Conservation (phyloP, 2,329 filamentous ascomycete genomes). For the Trichoderma sp. region DNA sequence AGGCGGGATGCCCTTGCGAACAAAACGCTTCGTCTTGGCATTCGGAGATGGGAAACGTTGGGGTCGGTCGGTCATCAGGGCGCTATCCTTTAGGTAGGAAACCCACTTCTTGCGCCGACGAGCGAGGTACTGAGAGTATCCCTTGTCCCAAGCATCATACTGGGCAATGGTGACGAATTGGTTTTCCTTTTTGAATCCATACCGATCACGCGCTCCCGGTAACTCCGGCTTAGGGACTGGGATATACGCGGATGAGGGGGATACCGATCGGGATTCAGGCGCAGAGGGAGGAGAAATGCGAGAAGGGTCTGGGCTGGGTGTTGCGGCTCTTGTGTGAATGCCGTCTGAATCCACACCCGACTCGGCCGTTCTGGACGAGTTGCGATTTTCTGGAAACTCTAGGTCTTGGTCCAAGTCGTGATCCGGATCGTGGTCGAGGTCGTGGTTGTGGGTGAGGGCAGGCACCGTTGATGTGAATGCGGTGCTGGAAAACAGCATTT, state of each 20-base stretch:
- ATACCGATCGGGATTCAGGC: constrained; percentile 27
- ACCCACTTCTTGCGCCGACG: constrained; percentile 83
- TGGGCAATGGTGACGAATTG: constrained; percentile 75
- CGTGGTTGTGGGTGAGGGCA: constrained; percentile 42
- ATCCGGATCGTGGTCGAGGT: constrained; percentile 33
- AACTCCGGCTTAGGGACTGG: constrained; percentile 50
- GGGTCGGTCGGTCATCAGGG: constrained; percentile 71
- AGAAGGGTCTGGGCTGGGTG: constrained; percentile 22
- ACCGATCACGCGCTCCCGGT: constrained; percentile 69
- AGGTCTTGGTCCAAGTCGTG: constrained; percentile 38
- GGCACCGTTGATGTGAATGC: constrained; percentile 48
- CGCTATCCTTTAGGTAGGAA: constrained; percentile 73
- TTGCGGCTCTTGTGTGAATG: constrained; percentile 26
- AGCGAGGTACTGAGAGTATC: constrained; percentile 75
- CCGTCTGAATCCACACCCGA: constrained; percentile 40
- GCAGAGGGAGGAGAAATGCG: constrained; percentile 23
- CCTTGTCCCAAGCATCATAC: constrained; percentile 79
- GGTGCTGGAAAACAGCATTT: constrained; percentile 46
- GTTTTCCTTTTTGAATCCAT: constrained; percentile 89
- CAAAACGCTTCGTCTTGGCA: constrained; percentile 84
- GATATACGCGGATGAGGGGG: constrained; percentile 27
- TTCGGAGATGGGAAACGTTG: constrained; percentile 78
- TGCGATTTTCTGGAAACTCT: constrained; percentile 47
- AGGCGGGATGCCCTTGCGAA: constrained; percentile 90
- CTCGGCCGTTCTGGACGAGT: constrained; percentile 56